A percentile compares a stretch with the other conserved stretches of the same genome.
phyloP scores from a whole-genome alignment of 371 early-diverging fungal genomes.

The Mortierella sp. region DNA sequence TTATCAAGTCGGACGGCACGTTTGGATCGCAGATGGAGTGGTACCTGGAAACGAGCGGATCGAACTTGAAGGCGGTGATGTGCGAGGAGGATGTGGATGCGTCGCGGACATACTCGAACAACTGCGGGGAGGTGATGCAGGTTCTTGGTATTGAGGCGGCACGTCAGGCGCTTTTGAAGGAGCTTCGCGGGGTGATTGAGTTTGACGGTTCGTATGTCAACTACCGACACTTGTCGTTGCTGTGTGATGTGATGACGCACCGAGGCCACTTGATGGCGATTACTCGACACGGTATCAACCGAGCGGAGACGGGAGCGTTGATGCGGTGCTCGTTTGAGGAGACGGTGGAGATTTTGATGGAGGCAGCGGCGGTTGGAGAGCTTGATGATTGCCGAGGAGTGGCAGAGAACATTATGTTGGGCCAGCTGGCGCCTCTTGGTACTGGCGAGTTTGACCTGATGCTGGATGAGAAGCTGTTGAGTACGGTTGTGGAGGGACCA shows the following conservation, averaged over 20 bases:
- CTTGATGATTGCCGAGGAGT: constrained; percentile 96
- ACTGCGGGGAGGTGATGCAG: constrained; percentile 91
- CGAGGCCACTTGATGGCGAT: constrained; percentile 97
- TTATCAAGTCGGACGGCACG: constrained; percentile 66
- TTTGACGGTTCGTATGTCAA: constrained; percentile 99
- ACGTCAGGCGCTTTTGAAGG: constrained; percentile 91
- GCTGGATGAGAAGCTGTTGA: constrained; percentile 92
- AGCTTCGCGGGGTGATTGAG: constrained; percentile 97
- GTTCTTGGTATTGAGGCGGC: constrained; percentile 99
- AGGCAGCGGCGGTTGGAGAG: constrained; percentile 96
- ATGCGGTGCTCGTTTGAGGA: constrained; percentile 99
- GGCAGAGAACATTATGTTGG: constrained; percentile 98
- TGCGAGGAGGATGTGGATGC: constrained; percentile 87
- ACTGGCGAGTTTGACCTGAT: constrained; percentile 97
- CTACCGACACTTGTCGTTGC: constrained; percentile 96
- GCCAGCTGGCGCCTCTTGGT: constrained; percentile 98
- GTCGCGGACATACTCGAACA: constrained; percentile 90
- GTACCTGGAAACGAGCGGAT: constrained; percentile 98
- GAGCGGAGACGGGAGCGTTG: constrained; percentile 96
- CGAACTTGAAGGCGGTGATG: constrained; percentile 91
- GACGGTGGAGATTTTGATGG: constrained; percentile 99
- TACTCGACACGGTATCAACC: constrained; percentile 99
- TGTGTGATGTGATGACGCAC: constrained; percentile 99
- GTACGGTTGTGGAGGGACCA: constrained; percentile 62
- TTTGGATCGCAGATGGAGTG: constrained; percentile 80